Evolutionary conservation across 768 basidiomycete species (phyloP).

Genomic region (Termitomyces sp.): DNA sequence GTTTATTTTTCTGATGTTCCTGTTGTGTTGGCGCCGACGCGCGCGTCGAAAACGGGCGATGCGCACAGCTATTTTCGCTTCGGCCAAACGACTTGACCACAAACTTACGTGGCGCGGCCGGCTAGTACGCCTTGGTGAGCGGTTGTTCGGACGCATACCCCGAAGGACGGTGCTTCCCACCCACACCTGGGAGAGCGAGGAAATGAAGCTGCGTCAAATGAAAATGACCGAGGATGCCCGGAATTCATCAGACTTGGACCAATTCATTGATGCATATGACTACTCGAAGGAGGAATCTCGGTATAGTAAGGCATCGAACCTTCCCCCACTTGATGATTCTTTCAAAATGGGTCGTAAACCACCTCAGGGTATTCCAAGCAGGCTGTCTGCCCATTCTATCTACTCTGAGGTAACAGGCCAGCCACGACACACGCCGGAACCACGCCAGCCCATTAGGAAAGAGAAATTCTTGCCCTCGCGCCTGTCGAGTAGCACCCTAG

Average conservation of each 20-base stretch:
- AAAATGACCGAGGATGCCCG: slow-evolving; percentile 48
- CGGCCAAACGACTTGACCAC: slow-evolving; percentile 49
- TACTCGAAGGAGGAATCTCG: slow-evolving; percentile 38
- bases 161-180: slow-evolving; percentile 17
- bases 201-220: slow-evolving; percentile 48
- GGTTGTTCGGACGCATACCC: slow-evolving; percentile 48
- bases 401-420: slow-evolving; percentile 70
- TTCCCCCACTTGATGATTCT: slow-evolving; percentile 33
- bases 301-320: slow-evolving; percentile 34
- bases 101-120: slow-evolving; percentile 52
- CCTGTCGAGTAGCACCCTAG: slow-evolving; percentile 45
- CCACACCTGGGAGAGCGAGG: slow-evolving; percentile 32
- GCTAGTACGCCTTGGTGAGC: slow-evolving; percentile 54
- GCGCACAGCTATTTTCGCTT: slow-evolving; percentile 62
- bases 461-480: slow-evolving; percentile 41
- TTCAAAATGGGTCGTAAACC: slow-evolving; percentile 14
- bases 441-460: slow-evolving; percentile 66
- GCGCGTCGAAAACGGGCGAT: slow-evolving; percentile 67
- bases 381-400: slow-evolving; percentile 47
- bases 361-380: slow-evolving; percentile 17
- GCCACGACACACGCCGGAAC: slow-evolving; percentile 58
- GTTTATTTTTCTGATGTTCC: slow-evolving; percentile 66
- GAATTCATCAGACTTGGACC: slow-evolving; percentile 48
- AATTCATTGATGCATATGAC: slow-evolving; percentile 47
- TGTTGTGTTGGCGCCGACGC: slow-evolving; percentile 69